Base-by-base conservation (phyloP, 116 monocot species). In the Zostera marina region DNA sequence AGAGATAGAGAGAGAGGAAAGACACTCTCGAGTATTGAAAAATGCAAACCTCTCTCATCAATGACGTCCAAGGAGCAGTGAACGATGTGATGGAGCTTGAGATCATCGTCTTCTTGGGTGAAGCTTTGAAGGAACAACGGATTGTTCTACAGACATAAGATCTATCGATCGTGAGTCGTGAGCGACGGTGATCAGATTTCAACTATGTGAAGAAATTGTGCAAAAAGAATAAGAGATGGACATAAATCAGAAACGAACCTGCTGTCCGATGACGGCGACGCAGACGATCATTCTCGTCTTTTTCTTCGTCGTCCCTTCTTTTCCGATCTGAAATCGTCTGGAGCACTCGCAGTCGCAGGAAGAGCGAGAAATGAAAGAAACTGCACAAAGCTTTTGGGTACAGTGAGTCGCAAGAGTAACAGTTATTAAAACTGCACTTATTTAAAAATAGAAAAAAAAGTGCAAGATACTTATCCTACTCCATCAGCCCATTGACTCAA, bases 121-220 rank as follows among this genome's bases (percentile, higher is more conserved):
- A 94, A 94, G 88, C 82, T 93, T 79, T 88, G 84, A 51, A 94
- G 63, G 78, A 81, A 88, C 60, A 94, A 66, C 16, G 94, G 94
- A 25, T 84, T 84, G 82, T 84, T 94, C 88, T 88, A 79, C 16
- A 8, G 14, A 22, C 52, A 38, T 19, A 32, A 45, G 15, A 45
- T 26, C 26, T 4, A 26, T 26, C 32, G 0, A 32, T 32, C 32
- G 32, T 32, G 32, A 32, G 4, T 32, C 32, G 32, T 32, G 32
- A 32, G 4, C 32, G 32, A 3, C 32, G 32, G 32, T 32, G 32
- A 5, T 32, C 32, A 32, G 32, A 32, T 32, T 47, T 17, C 47
- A 47, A 47, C 47, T 1, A 47, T 15, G 6, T 17, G 47, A 47
- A 47, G n/a, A 47, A 17, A 47, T 47, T 14, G 6, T 47, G 15